Evolutionary conservation across 2,329 filamentous ascomycete genomes (phyloP).

Genomic region (Tolypocladium tropicale): DNA sequence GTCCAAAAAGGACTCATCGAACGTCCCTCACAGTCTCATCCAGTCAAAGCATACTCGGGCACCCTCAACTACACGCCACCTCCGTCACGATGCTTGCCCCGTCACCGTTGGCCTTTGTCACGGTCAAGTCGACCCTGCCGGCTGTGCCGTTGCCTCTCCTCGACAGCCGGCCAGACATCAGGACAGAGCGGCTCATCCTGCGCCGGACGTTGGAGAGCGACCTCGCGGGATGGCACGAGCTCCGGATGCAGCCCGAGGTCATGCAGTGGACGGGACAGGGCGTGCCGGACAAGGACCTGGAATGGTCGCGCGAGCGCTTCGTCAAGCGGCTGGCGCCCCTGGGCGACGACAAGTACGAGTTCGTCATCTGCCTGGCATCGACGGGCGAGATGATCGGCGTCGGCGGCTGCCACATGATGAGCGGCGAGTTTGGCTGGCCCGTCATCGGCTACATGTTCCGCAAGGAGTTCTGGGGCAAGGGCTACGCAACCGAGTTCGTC

Average conservation of each 20-base stretch:
- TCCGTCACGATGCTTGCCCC: background rate
- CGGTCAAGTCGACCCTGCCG: conserved; percentile 39
- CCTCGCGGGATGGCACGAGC: conserved; percentile 33
- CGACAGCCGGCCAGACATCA: conserved; percentile 25
- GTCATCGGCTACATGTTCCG: conserved; percentile 49
- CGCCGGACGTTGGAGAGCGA: conserved; percentile 40
- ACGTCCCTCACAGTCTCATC: background rate
- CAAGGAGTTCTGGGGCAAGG: conserved; percentile 42
- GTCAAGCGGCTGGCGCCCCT: conserved; percentile 33
- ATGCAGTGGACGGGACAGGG: conserved; percentile 47
- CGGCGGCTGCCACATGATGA: conserved; percentile 29
- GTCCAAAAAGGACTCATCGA: no score
- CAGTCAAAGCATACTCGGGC: background rate
- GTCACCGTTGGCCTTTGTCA: conserved; percentile 21
- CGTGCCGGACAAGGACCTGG: conserved; percentile 29
- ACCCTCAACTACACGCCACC: background rate
- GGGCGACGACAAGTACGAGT: conserved; percentile 45
- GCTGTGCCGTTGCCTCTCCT: conserved; percentile 28
- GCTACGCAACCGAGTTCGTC: conserved; percentile 47
- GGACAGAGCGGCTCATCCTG: conserved; percentile 44
- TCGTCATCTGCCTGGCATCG: conserved; percentile 35
- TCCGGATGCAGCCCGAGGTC: conserved; percentile 49
- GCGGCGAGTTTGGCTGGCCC: conserved; percentile 39
- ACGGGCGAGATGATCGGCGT: conserved; percentile 42
- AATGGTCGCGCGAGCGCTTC: conserved; percentile 31